Conservation (phyloP, 225 moss, liverwort and hornwort species). For the Climacium dendroides region DNA sequence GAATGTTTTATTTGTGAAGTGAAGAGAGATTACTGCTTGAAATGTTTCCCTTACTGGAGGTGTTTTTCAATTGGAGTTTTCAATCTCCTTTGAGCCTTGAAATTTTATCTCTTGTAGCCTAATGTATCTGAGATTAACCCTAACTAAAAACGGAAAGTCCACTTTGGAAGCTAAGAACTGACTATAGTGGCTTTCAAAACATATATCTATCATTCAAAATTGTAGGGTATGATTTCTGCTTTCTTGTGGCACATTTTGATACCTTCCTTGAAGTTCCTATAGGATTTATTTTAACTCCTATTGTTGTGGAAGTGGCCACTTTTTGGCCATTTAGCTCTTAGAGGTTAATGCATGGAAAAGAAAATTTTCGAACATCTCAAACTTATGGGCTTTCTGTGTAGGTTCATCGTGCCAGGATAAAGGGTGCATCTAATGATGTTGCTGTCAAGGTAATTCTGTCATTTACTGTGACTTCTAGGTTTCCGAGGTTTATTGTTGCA, state of each 20-base stretch:
- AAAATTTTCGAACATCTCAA: background rate
- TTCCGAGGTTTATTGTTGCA: background rate
- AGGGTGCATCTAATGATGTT: constrained; percentile 49
- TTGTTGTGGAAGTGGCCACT: background rate
- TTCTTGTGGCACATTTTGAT: background rate
- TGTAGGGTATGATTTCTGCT: no score
- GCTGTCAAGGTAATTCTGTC: constrained; percentile 76
- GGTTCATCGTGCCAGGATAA: constrained; percentile 90
- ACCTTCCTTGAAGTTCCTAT: background rate
- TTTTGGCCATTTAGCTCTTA: background rate
- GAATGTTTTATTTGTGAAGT: background rate
- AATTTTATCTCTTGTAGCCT: background rate
- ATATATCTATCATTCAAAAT: background rate
- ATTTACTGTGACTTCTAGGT: background rate
- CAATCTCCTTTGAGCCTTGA: background rate
- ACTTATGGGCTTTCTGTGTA: constrained; percentile 7
- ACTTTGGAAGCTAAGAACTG: background rate
- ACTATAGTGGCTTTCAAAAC: background rate
- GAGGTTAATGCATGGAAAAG: background rate
- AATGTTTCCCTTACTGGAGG: background rate
- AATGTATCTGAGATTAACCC: background rate
- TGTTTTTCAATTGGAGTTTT: background rate
- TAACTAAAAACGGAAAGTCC: background rate
- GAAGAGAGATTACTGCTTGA: background rate
- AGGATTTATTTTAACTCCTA: background rate